Evolutionary conservation across 179 eudicot genomes (phyloP), one percentile per base, ranked within the genome.

Genomic region (Carnegiea gigantea): DNA sequence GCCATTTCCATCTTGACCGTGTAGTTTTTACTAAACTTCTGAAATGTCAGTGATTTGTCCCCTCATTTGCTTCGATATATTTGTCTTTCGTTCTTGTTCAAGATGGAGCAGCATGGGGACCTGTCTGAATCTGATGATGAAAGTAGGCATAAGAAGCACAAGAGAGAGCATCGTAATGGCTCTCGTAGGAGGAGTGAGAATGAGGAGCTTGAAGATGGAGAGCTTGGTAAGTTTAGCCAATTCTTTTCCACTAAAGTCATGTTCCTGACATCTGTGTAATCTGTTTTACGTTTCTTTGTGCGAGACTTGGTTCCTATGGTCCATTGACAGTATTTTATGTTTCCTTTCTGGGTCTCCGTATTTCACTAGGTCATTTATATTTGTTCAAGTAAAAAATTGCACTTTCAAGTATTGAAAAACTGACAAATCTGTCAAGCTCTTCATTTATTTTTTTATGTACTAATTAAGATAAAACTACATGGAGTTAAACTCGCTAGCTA

Each of bases 141-240:
- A 76, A 89, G 86, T 83, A 90, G 88, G 83, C 92, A 83, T 80
- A 95, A 89, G 88, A 89, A 90, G 77, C 90, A 88, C 82, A 93
- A 84, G 87, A 88, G 89, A 88, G 97, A 93, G 79, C 89, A 89
- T 80, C 84, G 85, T 38, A 88, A 83, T 87, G 88, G 90, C 77
- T 86, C 91, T 78, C 90, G 79, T 75, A 90, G 88, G 80, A 86
- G 78, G 85, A 86, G 72, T 73, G 92, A 87, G 70, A 33, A 76
- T 26, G 91, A 90, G 60, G 92, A 95, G 81, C 91, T 84, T 73
- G 90, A 84, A 85, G 93, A 90, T 53, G 89, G 89, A 78, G 91
- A 92, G 78, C 78, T 89, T 73, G 95, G 91, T 85, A 87, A 88
- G 88, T 81, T 43, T 60, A 43, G 12, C 65, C 70, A 67, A 26